A percentile compares a stretch with the other conserved stretches of the same genome.
Conservation (phyloP, 306 rosid species). For the Quercus rubra region DNA sequence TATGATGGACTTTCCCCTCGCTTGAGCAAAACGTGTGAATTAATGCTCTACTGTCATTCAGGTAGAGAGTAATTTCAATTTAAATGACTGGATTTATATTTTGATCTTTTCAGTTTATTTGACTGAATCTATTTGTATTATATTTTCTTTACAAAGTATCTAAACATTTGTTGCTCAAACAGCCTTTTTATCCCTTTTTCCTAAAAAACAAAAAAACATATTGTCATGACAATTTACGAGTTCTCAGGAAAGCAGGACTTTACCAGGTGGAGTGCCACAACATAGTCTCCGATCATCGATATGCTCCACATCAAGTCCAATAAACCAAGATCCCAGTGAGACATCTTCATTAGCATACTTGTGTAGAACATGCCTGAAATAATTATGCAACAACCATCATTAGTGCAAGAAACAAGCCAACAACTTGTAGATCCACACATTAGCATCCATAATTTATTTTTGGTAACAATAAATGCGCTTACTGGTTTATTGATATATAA, state of each 20-base stretch:
- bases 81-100: not conserved
- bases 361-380: conserved; percentile 85
- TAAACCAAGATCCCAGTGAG: conserved; percentile 94
- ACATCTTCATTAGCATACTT: conserved; percentile 98
- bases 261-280: conserved; percentile 98
- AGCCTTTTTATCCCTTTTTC: not conserved
- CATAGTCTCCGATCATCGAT: conserved; percentile 92
- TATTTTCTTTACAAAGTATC: too few relatives aligned
- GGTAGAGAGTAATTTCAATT: not conserved
- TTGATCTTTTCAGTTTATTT: not conserved
- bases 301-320: conserved; percentile 91
- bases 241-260: not conserved
- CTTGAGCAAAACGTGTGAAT: not conserved
- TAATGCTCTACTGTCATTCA: not conserved
- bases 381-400: conserved; percentile 10
- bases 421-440: not conserved
- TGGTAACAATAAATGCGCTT: conserved; percentile 31
- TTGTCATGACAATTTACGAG: not conserved
- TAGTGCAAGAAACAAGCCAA: conserved; percentile 7
- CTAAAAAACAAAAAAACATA: not conserved
- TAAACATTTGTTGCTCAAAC: too few relatives aligned
- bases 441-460: not conserved
- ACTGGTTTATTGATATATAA: conserved; percentile 84
- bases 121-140: too few relatives aligned
- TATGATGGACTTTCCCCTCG: not conserved